These are phyloP conservation scores for Lepiota subincarnata DNA, from an alignment of 768 basidiomycete species.

Conservation along the genomic window DNA sequence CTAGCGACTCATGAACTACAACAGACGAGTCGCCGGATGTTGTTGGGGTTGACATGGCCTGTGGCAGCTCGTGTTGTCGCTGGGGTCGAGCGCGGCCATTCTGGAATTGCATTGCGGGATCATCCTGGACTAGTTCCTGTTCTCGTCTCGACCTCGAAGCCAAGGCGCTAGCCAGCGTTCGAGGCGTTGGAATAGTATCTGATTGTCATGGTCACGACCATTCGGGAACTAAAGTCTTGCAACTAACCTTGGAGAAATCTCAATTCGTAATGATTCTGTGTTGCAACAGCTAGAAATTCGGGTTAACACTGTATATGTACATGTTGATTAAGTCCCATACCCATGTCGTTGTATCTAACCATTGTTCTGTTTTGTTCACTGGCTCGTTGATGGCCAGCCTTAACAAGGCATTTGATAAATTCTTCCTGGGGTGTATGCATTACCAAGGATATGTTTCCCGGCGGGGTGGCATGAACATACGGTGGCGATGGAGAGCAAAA, in stretches of 20 bases:
- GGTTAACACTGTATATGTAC: constrained; percentile 8
- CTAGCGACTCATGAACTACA: too few relatives aligned
- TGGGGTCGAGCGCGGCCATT: constrained; percentile 7
- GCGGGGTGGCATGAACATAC: constrained; percentile 33
- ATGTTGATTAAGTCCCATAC: constrained; percentile 35
- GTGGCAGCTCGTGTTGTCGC: constrained; percentile 16
- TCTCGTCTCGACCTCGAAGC: constrained; percentile 30
- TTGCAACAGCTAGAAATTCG: constrained; percentile 45
- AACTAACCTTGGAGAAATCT: constrained; percentile 63
- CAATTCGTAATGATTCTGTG: constrained; percentile 62
- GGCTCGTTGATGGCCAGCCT: constrained; percentile 67
- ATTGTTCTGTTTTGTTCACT: constrained; percentile 48
- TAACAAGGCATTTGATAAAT: constrained; percentile 73
- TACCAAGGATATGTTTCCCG: constrained; percentile 2
- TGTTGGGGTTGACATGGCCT: constrained; percentile 20
- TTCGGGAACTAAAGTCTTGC: background rate
- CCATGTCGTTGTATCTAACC: constrained; percentile 72
- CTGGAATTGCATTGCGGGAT: constrained; percentile 40
- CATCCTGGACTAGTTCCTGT: constrained; percentile 45
- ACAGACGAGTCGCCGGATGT: background rate
- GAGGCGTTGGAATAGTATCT: constrained; percentile 68
- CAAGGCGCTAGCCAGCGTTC: constrained; percentile 59
- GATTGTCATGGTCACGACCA: background rate
- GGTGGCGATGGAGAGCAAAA: constrained; percentile 71
- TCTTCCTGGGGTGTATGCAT: constrained; percentile 57